These are phyloP conservation scores for Helicocarpus griseus DNA, from an alignment of 2,329 filamentous ascomycete genomes.

Conservation along the genomic window DNA sequence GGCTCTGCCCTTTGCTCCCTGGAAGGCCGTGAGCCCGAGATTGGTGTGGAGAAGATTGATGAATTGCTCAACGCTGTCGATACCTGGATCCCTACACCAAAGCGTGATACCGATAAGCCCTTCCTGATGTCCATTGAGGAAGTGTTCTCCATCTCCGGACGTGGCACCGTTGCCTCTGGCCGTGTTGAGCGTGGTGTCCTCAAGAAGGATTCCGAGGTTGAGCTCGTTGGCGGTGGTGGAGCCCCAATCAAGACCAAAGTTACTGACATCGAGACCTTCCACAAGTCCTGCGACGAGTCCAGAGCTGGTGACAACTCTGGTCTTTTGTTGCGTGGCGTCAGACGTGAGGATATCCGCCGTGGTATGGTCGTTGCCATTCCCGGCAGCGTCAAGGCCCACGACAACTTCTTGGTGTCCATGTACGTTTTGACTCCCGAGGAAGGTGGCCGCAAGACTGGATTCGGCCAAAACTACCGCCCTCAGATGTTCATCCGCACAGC, in stretches of 20 bases:
- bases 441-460: constrained; percentile 92
- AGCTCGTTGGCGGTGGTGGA: constrained; percentile 79
- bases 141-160: constrained; percentile 80
- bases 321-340: constrained; percentile 87
- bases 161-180: constrained; percentile 92
- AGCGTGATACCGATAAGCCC: constrained; percentile 92
- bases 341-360: constrained; percentile 86
- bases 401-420: constrained; percentile 87
- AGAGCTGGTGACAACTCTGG: constrained; percentile 97
- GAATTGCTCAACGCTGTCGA: constrained; percentile 86
- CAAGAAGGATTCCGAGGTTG: constrained; percentile 90
- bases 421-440: constrained; percentile 98
- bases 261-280: constrained; percentile 99
- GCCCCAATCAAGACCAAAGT: constrained; percentile 95
- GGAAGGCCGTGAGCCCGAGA: constrained; percentile 75
- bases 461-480: constrained; percentile 91
- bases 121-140: constrained; percentile 99
- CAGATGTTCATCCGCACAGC: constrained; percentile 94
- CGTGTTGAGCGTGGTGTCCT: constrained; percentile 92
- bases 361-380: constrained; percentile 91
- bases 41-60: constrained; percentile 80
- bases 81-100: constrained; percentile 88
- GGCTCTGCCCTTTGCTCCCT: constrained; percentile 93
- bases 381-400: constrained; percentile 74
- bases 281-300: constrained; percentile 97